Percentiles rank a stretch among this genome's conserved stretches.
These are phyloP conservation scores for Nothophytophthora sp. DNA, from an alignment of 352 stramenopile genomes.

Conservation along the genomic window DNA sequence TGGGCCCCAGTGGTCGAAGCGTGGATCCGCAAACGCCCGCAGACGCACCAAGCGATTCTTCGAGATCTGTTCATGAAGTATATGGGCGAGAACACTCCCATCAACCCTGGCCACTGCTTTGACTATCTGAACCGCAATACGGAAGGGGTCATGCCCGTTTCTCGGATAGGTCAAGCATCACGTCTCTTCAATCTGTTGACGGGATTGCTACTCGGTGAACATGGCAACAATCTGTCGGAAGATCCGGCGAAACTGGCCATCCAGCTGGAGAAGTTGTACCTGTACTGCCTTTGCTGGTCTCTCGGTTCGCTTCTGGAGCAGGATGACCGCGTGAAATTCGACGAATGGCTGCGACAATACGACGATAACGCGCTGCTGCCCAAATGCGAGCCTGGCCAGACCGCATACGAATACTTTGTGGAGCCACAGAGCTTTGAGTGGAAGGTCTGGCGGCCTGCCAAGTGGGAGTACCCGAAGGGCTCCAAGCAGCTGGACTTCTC, in stretches of 20 bases:
- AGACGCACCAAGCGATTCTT: conserved; percentile 89
- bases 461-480: conserved; percentile 95
- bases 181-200: conserved; percentile 89
- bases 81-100: conserved; percentile 94
- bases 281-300: conserved; percentile 97
- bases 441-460: conserved; percentile 94
- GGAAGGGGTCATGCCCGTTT: conserved; percentile 93
- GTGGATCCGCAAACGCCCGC: conserved; percentile 94
- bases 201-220: conserved; percentile 88
- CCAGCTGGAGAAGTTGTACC: conserved; percentile 95
- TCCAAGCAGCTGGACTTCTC: conserved; percentile 96
- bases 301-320: conserved; percentile 96
- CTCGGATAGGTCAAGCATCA: conserved; percentile 87
- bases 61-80: conserved; percentile 95
- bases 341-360: conserved; percentile 94
- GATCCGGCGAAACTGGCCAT: conserved; percentile 69
- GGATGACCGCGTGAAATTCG: conserved; percentile 96
- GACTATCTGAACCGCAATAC: conserved; percentile 96
- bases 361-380: conserved; percentile 93
- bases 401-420: conserved; percentile 95
- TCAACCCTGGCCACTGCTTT: conserved; percentile 95
- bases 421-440: conserved; percentile 93
- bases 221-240: conserved; percentile 66
- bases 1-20: conserved; percentile 96
- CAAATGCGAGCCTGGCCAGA: conserved; percentile 88